These are phyloP conservation scores for Leccinum pseudoinsigne DNA, from an alignment of 1,284 basidiomycete species.

Conservation along the genomic window DNA sequence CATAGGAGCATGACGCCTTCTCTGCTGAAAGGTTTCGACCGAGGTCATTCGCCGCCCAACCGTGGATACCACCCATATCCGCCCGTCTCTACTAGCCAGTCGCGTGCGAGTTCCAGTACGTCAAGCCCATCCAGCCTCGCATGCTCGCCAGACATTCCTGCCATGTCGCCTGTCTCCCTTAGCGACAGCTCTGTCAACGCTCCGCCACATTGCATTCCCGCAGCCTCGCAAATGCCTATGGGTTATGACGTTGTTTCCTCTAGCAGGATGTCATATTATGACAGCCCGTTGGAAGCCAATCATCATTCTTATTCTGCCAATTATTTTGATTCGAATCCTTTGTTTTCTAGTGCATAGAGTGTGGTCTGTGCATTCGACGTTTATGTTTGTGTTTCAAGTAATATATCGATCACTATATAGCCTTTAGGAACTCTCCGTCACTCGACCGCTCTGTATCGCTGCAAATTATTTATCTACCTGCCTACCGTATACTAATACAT, in stretches of 20 bases:
- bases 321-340: slow-evolving; percentile 27
- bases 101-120: slow-evolving; percentile 30
- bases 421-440: slow-evolving; percentile 12
- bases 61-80: slow-evolving; percentile 34
- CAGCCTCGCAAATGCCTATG: slow-evolving; percentile 21
- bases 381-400: slow-evolving; percentile 12
- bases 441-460: slow-evolving; percentile 27
- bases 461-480: slow-evolving; percentile 28
- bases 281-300: slow-evolving; percentile 25
- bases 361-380: neutral
- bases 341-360: slow-evolving; percentile 31
- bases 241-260: slow-evolving; percentile 29
- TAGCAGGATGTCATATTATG: slow-evolving; percentile 29
- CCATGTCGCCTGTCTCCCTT: slow-evolving; percentile 26
- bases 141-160: slow-evolving; percentile 30
- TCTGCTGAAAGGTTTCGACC: slow-evolving; percentile 40
- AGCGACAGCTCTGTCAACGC: slow-evolving; percentile 13
- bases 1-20: slow-evolving; percentile 77
- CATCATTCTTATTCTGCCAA: slow-evolving; percentile 22
- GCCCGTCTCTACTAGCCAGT: slow-evolving; percentile 21
- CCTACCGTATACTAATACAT: slow-evolving; percentile 19
- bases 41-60: slow-evolving; percentile 28
- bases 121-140: slow-evolving; percentile 32
- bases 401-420: slow-evolving; percentile 24
- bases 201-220: slow-evolving; percentile 26